A percentile compares a stretch with the other conserved stretches of the same genome.
Conservation (phyloP, 2,329 filamentous ascomycete species). For the Sporothrix dimorphospora region DNA sequence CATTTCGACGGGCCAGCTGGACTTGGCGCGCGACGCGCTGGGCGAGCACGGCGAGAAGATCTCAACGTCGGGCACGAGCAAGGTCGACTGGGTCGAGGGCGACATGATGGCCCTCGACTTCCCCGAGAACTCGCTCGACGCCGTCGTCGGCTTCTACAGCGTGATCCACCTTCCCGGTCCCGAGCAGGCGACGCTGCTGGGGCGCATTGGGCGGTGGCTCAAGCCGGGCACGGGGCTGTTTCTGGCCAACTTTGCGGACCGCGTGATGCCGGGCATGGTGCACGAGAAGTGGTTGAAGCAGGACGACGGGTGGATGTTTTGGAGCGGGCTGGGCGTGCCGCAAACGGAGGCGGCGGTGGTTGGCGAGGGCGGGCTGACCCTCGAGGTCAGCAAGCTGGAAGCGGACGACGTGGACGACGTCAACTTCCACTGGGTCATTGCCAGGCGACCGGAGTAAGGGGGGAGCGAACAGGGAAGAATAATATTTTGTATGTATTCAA, state of each 20-base stretch:
- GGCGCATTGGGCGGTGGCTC: constrained; percentile 52
- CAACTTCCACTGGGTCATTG: constrained; percentile 49
- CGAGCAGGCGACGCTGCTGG: constrained; percentile 53
- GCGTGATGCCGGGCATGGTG: constrained; percentile 38
- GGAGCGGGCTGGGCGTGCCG: constrained; percentile 47
- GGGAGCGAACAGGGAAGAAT: no score
- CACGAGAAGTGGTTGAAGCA: constrained; percentile 45
- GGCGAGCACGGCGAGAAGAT: constrained; percentile 31
- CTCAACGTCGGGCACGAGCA: constrained; percentile 19
- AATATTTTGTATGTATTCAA: no score
- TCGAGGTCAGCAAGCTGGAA: constrained; percentile 40
- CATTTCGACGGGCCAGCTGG: constrained; percentile 46
- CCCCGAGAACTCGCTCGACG: constrained; percentile 46
- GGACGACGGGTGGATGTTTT: constrained; percentile 49
- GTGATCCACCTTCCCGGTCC: constrained; percentile 57
- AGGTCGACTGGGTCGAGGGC: constrained; percentile 40
- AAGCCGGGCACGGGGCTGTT: constrained; percentile 52
- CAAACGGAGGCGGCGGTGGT: constrained; percentile 39
- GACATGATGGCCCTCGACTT: constrained; percentile 48
- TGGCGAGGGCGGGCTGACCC: constrained; percentile 41
- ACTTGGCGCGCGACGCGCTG: constrained; percentile 39
- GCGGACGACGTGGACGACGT: constrained; percentile 41
- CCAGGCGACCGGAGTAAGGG: constrained; percentile 38
- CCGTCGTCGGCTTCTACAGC: constrained; percentile 56
- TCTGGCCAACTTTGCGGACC: constrained; percentile 50